These are phyloP conservation scores for Wickerhamomyces tratensis DNA, from an alignment of 805 yeast species.

Conservation along the genomic window DNA sequence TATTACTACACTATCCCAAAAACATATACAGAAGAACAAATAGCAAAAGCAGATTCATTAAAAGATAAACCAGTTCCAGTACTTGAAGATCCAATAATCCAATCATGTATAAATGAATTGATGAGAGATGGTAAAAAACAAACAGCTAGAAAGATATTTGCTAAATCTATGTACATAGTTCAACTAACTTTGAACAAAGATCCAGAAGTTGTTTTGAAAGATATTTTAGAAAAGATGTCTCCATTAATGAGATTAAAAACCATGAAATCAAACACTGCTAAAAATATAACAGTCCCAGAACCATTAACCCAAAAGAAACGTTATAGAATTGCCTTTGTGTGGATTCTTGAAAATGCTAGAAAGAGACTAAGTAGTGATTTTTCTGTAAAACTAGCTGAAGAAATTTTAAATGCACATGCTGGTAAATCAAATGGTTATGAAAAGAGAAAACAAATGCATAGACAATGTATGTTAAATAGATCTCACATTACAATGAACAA, in stretches of 20 bases:
- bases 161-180: slow-evolving; percentile 72
- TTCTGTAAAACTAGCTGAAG: slow-evolving; percentile 86
- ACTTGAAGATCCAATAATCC: slow-evolving; percentile 58
- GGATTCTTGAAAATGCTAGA: slow-evolving; percentile 83
- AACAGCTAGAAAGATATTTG: slow-evolving; percentile 61
- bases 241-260: slow-evolving; percentile 77
- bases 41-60: slow-evolving; percentile 41
- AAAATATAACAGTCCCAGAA: slow-evolving; percentile 68
- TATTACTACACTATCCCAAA: slow-evolving; percentile 7
- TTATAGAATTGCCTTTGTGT: slow-evolving; percentile 74
- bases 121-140: slow-evolving; percentile 91
- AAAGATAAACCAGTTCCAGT: slow-evolving; percentile 48
- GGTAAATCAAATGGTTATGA: slow-evolving; percentile 82
- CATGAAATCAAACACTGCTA: slow-evolving; percentile 78
- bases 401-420: slow-evolving; percentile 62
- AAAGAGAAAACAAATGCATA: slow-evolving; percentile 75
- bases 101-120: slow-evolving; percentile 72
- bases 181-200: slow-evolving; percentile 65
- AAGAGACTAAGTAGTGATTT: slow-evolving; percentile 74
- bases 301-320: slow-evolving; percentile 81
- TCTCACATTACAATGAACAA: slow-evolving; percentile 49
- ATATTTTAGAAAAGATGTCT: slow-evolving; percentile 69
- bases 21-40: slow-evolving; percentile 58
- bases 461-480: slow-evolving; percentile 81
- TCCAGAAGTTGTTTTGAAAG: slow-evolving; percentile 69